Percentiles rank a stretch among this genome's conserved stretches.
These are phyloP conservation scores for Didymella segeticola DNA, from an alignment of 2,329 filamentous ascomycete genomes.

Conservation along the genomic window DNA sequence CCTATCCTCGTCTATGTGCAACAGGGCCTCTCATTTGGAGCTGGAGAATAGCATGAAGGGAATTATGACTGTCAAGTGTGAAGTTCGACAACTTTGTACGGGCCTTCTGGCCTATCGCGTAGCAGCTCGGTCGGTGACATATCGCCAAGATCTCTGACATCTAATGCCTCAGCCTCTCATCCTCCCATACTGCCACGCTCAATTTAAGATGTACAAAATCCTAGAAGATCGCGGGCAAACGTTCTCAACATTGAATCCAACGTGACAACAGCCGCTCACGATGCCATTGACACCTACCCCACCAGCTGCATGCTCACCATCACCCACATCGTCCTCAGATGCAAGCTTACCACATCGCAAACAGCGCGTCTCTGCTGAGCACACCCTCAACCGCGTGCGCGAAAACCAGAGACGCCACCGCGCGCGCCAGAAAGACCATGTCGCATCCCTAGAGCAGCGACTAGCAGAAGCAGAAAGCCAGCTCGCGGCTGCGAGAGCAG, in stretches of 20 bases:
- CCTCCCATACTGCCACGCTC: neutral
- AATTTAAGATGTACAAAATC: neutral
- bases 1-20: no score
- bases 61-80: no score
- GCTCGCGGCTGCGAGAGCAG: conserved; percentile 33
- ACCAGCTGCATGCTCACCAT: conserved; percentile 17
- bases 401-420: conserved; percentile 62
- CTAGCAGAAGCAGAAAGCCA: conserved; percentile 39
- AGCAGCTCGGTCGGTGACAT: neutral
- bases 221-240: no score
- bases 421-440: conserved; percentile 51
- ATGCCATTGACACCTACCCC: neutral
- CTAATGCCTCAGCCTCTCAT: conserved; percentile 18
- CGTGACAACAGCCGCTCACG: neutral
- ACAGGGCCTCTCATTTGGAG: no score
- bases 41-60: no score
- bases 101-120: neutral
- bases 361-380: conserved; percentile 41
- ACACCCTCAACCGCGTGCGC: conserved; percentile 53
- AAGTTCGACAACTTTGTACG: no score
- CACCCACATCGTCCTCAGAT: neutral
- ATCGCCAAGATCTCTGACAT: conserved; percentile 32
- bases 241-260: neutral
- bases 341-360: conserved; percentile 18
- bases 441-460: conserved; percentile 49